Base-by-base conservation (phyloP, 1,139 yeast species). In the Candida pseudoviswanathii region DNA sequence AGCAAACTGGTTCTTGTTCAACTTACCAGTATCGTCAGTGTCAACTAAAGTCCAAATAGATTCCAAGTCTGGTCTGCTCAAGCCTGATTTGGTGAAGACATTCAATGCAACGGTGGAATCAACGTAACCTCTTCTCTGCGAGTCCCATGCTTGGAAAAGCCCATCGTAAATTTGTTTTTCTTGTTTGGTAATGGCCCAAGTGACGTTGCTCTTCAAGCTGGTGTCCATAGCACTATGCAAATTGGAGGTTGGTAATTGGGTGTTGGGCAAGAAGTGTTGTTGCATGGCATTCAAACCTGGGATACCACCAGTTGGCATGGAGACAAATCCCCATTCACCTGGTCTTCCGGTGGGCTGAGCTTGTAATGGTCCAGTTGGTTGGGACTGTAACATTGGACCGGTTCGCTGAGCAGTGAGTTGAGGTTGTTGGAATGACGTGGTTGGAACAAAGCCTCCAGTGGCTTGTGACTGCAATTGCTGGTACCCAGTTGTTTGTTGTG, bases 31-130 rank as follows among this genome's bases (percentile, higher is more conserved):
- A 60, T 86, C 86, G 48, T 84, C 83, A 22, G 82, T 75, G 61
- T 88, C 92, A 34, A 87, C 81, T 55, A 87, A 73, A 48, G 87
- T 90, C 99, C 99, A 94, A 54, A 94, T 89, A 36, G 85, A 77
- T 65, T 92, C 98, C 54, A 94, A 77, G 58, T 92, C 97, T 7
- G 84, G 80, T 66, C 97, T 82, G 50, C 85, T 78, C 56, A 94
- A 80, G 1, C 98, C 98, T 27, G 96, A 87, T 68, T 94, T 94
- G 44, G 95, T 86, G 67, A 94, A 91, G 36, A 94, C 86, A 53
- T 83, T 83, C 48, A 94, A 90, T 0, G 97, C 97, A 16, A 86
- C 84, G 39, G 82, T 84, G 10, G 98, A 96, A 50, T 84, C 86
- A 49, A 94, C 77, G 54, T 71, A 79, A 0, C 99, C 98, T 46